phyloP scores from a whole-genome alignment of 73 alveolate genomes.

The Durusdinium trenchii region DNA sequence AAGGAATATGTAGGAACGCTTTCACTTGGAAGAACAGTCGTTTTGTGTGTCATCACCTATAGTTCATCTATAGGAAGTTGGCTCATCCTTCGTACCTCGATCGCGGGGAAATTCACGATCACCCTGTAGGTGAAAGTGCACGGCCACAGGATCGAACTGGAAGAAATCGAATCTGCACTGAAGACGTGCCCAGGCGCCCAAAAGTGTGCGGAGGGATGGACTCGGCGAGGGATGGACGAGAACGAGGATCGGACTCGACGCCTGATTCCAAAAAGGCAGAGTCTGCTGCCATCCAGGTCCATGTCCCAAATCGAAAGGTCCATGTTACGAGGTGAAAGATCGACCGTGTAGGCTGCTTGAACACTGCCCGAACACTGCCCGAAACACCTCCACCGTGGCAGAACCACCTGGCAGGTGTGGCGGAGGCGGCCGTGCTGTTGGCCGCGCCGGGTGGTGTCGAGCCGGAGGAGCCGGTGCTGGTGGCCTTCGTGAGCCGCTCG shows the following conservation, averaged over 20 bases:
- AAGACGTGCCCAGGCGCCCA: conserved; percentile 56
- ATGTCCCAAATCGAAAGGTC: no score
- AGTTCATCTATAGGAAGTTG: not conserved
- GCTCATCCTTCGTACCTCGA: not conserved
- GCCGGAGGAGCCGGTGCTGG: conserved; percentile 33
- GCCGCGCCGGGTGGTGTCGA: not conserved
- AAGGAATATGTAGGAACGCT: not conserved
- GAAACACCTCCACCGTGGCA: no score
- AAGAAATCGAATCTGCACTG: conserved; percentile 55
- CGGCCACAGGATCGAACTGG: conserved; percentile 79
- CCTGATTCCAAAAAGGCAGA: no score
- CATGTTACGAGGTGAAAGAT: no score
- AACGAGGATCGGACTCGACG: no score
- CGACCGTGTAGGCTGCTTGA: no score
- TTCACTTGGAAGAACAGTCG: not conserved
- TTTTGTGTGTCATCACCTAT: not conserved
- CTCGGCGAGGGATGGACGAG: no score
- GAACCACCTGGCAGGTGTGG: no score
- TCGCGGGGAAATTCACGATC: not conserved
- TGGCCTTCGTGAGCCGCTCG: conserved; percentile 51
- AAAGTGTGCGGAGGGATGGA: no score
- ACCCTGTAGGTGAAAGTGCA: conserved; percentile 54
- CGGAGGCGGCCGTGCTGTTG: conserved; percentile 76
- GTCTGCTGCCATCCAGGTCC: no score
- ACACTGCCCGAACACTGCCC: no score